phyloP scores from a whole-genome alignment of 352 stramenopile species.

The Phytophthora litchii region DNA sequence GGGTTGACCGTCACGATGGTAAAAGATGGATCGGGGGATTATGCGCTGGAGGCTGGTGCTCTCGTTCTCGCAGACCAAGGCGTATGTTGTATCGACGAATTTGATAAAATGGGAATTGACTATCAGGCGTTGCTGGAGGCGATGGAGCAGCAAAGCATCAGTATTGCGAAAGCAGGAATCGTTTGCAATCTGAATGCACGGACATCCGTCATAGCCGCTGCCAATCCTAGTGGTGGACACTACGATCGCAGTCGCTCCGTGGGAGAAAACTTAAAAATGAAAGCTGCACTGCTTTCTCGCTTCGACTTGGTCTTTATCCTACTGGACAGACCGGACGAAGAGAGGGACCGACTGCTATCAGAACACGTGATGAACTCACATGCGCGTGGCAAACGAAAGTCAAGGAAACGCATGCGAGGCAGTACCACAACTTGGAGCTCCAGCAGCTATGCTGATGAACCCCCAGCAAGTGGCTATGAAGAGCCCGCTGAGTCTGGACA shows the following conservation, averaged over 20 bases:
- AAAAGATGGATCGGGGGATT: slow-evolving; percentile 93
- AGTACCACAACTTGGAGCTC: slow-evolving; percentile 31
- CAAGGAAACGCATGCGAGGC: slow-evolving; percentile 39
- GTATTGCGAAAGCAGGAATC: slow-evolving; percentile 89
- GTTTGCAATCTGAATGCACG: slow-evolving; percentile 95
- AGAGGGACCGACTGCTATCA: slow-evolving; percentile 93
- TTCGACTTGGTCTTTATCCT: slow-evolving; percentile 99
- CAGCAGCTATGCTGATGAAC: slow-evolving; percentile 27
- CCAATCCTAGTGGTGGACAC: slow-evolving; percentile 96
- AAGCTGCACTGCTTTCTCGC: slow-evolving; percentile 93
- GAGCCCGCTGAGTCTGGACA: slow-evolving; percentile 12
- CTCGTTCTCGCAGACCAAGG: slow-evolving; percentile 95
- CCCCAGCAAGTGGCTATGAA: slow-evolving; percentile 17
- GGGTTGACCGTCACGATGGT: slow-evolving; percentile 96
- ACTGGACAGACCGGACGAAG: slow-evolving; percentile 92
- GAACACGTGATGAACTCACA: slow-evolving; percentile 96
- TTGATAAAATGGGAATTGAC: slow-evolving; percentile 97
- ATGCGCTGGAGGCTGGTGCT: slow-evolving; percentile 92
- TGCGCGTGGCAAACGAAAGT: slow-evolving; percentile 35
- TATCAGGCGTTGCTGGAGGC: slow-evolving; percentile 95
- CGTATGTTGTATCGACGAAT: slow-evolving; percentile 98
- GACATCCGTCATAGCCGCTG: slow-evolving; percentile 96
- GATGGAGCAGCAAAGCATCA: slow-evolving; percentile 99
- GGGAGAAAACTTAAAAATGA: slow-evolving; percentile 97
- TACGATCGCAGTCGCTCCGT: slow-evolving; percentile 97